Conservation (phyloP, 2,329 filamentous ascomycete genomes). For the Penicillium griseofulvum region DNA sequence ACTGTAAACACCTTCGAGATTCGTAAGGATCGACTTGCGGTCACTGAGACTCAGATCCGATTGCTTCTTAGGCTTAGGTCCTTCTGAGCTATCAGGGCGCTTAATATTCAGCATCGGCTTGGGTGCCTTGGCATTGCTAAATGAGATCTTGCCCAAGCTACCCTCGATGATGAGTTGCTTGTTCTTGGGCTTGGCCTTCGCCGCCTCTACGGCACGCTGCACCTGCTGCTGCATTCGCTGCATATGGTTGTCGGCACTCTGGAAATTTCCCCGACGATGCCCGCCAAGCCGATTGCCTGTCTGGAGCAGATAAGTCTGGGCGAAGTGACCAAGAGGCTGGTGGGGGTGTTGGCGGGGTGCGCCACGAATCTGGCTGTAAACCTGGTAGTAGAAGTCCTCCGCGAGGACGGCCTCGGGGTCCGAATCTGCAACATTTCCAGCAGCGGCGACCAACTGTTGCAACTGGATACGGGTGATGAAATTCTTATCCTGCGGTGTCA, state of each 20-base stretch:
- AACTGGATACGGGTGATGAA: conserved; percentile 98
- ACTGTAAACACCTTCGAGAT: conserved; percentile 84
- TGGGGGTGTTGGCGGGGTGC: conserved; percentile 86
- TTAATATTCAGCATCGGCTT: conserved; percentile 95
- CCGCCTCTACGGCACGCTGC: conserved; percentile 91
- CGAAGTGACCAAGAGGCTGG: conserved; percentile 92
- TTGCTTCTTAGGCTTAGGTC: conserved; percentile 52
- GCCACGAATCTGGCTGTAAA: conserved; percentile 90
- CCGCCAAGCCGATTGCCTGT: conserved; percentile 79
- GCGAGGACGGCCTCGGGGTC: conserved; percentile 75
- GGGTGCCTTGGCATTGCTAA: conserved; percentile 97
- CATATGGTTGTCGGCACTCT: conserved; percentile 92
- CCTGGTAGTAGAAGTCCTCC: conserved; percentile 98
- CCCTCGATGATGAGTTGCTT: conserved; percentile 96
- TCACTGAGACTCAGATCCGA: conserved; percentile 62
- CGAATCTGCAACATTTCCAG: conserved; percentile 78
- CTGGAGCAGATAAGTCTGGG: conserved; percentile 95
- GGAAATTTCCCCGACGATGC: conserved; percentile 66
- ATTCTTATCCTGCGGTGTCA: conserved; percentile 99
- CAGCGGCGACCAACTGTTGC: conserved; percentile 90
- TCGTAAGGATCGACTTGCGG: conserved; percentile 76
- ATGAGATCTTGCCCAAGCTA: conserved; percentile 95
- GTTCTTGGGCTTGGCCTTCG: conserved; percentile 96
- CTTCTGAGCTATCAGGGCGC: conserved; percentile 68
- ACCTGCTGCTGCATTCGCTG: conserved; percentile 99